Percentiles rank a stretch among this genome's conserved stretches.
phyloP scores from a whole-genome alignment of 371 early-diverging fungal species.

The Mucor racemosus region DNA sequence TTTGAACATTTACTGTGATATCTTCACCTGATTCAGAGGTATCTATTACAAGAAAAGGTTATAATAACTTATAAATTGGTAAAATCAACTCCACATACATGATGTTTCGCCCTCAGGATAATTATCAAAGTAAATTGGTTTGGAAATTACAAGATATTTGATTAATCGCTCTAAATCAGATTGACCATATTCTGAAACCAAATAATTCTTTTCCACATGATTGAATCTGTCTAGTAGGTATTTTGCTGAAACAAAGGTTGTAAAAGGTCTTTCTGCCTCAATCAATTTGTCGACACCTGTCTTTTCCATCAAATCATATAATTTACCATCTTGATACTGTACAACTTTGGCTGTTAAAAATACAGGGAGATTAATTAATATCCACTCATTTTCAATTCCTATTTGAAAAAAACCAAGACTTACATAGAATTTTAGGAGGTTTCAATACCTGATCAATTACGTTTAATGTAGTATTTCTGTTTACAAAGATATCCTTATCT shows the following conservation, averaged over 20 bases:
- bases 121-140: conserved; percentile 38
- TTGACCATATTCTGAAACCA: conserved; percentile 40
- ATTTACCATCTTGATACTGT: conserved; percentile 26
- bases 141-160: conserved; percentile 43
- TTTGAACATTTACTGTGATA: conserved; percentile 21
- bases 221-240: conserved; percentile 42
- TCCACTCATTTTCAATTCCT: neutral
- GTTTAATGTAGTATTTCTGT: conserved; percentile 30
- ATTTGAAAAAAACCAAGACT: neutral
- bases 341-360: conserved; percentile 35
- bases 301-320: conserved; percentile 37
- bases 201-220: conserved; percentile 42
- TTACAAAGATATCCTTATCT: conserved; percentile 39
- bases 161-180: conserved; percentile 41
- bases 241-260: conserved; percentile 44
- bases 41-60: conserved; percentile 11
- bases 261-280: conserved; percentile 44
- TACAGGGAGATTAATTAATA: neutral
- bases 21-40: conserved; percentile 36
- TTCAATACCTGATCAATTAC: conserved; percentile 27
- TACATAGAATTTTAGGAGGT: conserved; percentile 27
- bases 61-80: neutral
- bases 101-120: conserved; percentile 28
- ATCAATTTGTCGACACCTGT: conserved; percentile 18
- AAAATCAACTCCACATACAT: conserved; percentile 13